These are phyloP conservation scores for Hibiscus syriacus DNA, from an alignment of 345 rosid genomes.

Conservation along the genomic window DNA sequence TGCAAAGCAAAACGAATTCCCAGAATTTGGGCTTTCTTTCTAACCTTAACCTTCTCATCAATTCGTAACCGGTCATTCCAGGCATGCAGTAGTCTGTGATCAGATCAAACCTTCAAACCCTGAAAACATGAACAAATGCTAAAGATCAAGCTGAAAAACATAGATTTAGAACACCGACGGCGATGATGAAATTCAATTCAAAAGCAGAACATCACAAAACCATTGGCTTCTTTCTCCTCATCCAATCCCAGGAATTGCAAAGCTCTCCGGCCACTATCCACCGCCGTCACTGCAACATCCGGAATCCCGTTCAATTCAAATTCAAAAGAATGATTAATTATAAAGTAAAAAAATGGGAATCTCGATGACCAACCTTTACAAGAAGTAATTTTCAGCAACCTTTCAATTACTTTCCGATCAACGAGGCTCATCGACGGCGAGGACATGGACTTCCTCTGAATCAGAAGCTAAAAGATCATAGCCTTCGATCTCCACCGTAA, in stretches of 20 bases:
- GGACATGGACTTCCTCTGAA: slow-evolving; percentile 64
- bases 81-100: slow-evolving; percentile 99
- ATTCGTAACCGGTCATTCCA: slow-evolving; percentile 96
- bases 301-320: slow-evolving; percentile 3
- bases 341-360: too few species aligned
- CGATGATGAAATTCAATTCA: background rate
- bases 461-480: slow-evolving; percentile 35
- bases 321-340: too few species aligned
- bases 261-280: slow-evolving; percentile 83
- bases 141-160: background rate
- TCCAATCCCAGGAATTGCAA: slow-evolving; percentile 73
- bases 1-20: background rate
- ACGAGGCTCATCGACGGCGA: slow-evolving; percentile 90
- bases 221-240: slow-evolving; percentile 27
- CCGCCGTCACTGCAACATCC: slow-evolving; percentile 68
- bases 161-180: background rate
- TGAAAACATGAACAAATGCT: slow-evolving; percentile 15
- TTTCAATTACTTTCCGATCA: slow-evolving; percentile 85
- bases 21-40: background rate
- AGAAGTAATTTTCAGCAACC: slow-evolving; percentile 60
- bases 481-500: slow-evolving; percentile 35
- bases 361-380: slow-evolving; percentile 80
- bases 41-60: slow-evolving; percentile 87
- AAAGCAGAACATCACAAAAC: slow-evolving; percentile 29
- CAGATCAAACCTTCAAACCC: slow-evolving; percentile 79